Percentiles rank a stretch among this genome's conserved stretches.
Evolutionary conservation across 2,329 filamentous ascomycete genomes (phyloP).

Genomic region (Fusarium devonianum): DNA sequence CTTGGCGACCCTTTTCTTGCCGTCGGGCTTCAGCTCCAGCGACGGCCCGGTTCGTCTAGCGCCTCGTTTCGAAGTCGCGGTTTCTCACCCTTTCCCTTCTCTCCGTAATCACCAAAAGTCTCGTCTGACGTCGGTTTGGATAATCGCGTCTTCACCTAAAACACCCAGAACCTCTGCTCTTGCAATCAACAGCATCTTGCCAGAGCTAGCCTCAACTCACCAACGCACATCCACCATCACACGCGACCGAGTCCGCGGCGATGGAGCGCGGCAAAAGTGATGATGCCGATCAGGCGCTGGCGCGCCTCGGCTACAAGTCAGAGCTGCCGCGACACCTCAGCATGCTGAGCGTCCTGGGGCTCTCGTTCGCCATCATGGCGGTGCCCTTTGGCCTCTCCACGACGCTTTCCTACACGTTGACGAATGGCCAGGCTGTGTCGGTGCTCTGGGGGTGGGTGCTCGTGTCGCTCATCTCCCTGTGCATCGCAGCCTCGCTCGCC

Average conservation of each 20-base stretch:
- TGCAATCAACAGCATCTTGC: too few species aligned
- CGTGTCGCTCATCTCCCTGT: conserved; percentile 73
- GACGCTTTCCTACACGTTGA: conserved; percentile 61
- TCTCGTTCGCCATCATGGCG: conserved; percentile 61
- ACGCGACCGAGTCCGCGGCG: conserved; percentile 4
- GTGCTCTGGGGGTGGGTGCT: conserved; percentile 75
- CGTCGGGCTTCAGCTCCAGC: conserved; percentile 5
- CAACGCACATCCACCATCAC: neutral
- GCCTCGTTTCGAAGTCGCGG: neutral
- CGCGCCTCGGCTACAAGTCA: conserved; percentile 57
- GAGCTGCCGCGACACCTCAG: conserved; percentile 60
- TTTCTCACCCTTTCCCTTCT: neutral
- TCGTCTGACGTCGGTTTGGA: neutral
- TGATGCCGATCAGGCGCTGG: conserved; percentile 54
- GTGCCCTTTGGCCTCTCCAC: conserved; percentile 59
- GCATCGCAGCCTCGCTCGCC: conserved; percentile 73
- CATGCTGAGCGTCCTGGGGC: conserved; percentile 56
- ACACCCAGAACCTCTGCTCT: too few species aligned
- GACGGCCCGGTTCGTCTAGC: conserved; percentile 22
- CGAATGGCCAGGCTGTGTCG: conserved; percentile 76
- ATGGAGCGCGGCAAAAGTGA: conserved; percentile 27
- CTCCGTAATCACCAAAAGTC: neutral
- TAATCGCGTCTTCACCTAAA: too few species aligned
- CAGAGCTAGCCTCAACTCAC: neutral
- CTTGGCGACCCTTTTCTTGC: neutral